Conservation (phyloP, 1,284 basidiomycete genomes). For the Moesziomyces antarcticus region DNA sequence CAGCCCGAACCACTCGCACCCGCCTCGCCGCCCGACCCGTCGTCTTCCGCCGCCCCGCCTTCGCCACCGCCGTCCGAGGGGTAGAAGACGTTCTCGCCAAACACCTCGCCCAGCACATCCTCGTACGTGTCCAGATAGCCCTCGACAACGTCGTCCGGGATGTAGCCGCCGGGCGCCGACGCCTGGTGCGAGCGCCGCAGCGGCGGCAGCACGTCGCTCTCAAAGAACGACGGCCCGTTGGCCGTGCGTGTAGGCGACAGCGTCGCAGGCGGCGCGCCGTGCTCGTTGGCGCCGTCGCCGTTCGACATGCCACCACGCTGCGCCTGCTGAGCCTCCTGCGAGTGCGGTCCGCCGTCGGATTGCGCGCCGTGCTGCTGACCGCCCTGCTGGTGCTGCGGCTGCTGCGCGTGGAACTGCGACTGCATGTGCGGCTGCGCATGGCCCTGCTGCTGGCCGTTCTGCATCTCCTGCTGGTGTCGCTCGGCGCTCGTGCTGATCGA, state of each 20-base stretch:
- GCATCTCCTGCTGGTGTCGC: slow-evolving; percentile 21
- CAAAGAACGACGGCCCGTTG: slow-evolving; percentile 60
- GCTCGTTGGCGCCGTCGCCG: slow-evolving; percentile 11
- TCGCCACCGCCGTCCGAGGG: slow-evolving; percentile 15
- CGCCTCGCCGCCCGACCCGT: slow-evolving; percentile 12
- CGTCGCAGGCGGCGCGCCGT: slow-evolving; percentile 16
- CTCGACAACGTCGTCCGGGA: slow-evolving; percentile 71
- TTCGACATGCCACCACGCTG: background rate
- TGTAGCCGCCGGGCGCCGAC: slow-evolving; percentile 69
- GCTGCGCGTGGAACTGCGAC: slow-evolving; percentile 16
- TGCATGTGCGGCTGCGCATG: slow-evolving; percentile 4
- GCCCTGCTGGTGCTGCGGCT: slow-evolving; percentile 11
- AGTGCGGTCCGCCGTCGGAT: background rate
- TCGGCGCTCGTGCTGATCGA: slow-evolving; percentile 50
- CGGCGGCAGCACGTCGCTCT: slow-evolving; percentile 72
- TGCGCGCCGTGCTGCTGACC: background rate
- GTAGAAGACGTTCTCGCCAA: slow-evolving; percentile 60
- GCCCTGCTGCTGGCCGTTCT: slow-evolving; percentile 4
- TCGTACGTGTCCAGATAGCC: slow-evolving; percentile 73
- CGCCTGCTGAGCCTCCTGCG: background rate
- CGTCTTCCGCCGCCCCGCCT: background rate
- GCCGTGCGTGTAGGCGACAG: slow-evolving; percentile 30
- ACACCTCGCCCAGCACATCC: slow-evolving; percentile 71
- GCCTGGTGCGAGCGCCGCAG: slow-evolving; percentile 62
- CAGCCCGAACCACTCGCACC: slow-evolving; percentile 35